These are phyloP conservation scores for Apiospora aurea DNA, from an alignment of 2,329 filamentous ascomycete species.

Conservation along the genomic window DNA sequence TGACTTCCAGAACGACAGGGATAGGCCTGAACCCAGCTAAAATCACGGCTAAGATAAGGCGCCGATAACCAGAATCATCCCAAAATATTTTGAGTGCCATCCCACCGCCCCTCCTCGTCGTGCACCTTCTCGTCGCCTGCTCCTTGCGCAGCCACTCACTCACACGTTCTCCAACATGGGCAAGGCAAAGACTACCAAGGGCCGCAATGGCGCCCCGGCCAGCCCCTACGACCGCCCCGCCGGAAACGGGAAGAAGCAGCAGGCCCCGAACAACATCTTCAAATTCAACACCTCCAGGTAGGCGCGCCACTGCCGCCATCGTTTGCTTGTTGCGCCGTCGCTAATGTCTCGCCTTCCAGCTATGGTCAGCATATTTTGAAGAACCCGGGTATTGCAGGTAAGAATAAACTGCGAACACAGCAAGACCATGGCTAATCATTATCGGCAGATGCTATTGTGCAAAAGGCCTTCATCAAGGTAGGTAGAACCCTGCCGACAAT, in stretches of 20 bases:
- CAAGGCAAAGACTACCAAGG: conserved; percentile 48
- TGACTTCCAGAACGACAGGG: background rate
- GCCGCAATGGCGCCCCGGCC: conserved; percentile 40
- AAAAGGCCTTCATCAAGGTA: conserved; percentile 66
- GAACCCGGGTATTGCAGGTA: conserved; percentile 77
- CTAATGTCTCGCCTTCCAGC: conserved; percentile 47
- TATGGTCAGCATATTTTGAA: conserved; percentile 93
- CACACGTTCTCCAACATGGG: conserved; percentile 42
- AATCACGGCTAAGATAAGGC: conserved; percentile 7
- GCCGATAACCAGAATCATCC: conserved; percentile 2
- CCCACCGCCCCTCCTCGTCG: conserved; percentile 8
- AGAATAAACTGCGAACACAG: conserved; percentile 64
- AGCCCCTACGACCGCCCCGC: conserved; percentile 51
- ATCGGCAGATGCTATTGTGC: conserved; percentile 59
- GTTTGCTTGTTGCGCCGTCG: background rate
- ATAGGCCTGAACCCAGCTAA: background rate
- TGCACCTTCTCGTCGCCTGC: conserved; percentile 14
- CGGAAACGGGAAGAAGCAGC: conserved; percentile 33
- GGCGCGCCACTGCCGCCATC: background rate
- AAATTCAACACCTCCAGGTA: conserved; percentile 81
- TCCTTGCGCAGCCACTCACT: background rate
- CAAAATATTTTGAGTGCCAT: conserved; percentile 22
- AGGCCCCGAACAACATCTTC: conserved; percentile 81
- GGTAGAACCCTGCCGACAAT: background rate
- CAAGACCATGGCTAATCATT: conserved; percentile 37